phyloP scores from a whole-genome alignment of 345 rosid species.

The Noccaea caerulescens region DNA sequence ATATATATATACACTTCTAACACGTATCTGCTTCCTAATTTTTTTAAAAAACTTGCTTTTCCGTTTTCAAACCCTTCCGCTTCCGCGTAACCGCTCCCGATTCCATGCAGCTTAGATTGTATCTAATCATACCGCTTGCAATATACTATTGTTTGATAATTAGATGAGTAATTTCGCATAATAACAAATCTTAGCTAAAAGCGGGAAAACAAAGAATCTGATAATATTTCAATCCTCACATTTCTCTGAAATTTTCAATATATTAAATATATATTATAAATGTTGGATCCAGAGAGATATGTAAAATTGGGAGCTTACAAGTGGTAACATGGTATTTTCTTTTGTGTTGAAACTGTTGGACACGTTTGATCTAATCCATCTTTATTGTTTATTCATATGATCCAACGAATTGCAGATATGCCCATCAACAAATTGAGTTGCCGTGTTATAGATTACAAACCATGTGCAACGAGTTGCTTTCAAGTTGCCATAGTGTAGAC shows the following conservation, averaged over 20 bases:
- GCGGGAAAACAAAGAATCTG: slow-evolving; percentile 2
- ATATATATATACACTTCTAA: too few species aligned
- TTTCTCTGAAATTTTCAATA: not conserved
- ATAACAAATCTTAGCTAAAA: not conserved
- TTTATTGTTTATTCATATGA: slow-evolving; percentile 25
- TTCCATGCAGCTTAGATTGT: not conserved
- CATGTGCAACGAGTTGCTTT: slow-evolving; percentile 34
- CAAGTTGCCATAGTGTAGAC: slow-evolving; percentile 17
- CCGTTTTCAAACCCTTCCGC: too few species aligned
- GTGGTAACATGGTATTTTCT: not conserved
- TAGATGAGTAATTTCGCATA: not conserved
- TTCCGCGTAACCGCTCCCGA: too few species aligned
- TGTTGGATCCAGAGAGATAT: not conserved
- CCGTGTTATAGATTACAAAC: slow-evolving; percentile 19
- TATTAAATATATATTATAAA: not conserved
- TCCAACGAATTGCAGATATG: slow-evolving; percentile 25
- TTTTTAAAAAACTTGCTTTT: too few species aligned
- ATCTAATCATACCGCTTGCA: slow-evolving; percentile 20
- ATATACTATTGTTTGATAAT: not conserved
- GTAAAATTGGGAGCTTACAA: slow-evolving; percentile 5
- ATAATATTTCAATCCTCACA: slow-evolving; percentile 16
- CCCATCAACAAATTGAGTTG: slow-evolving; percentile 17
- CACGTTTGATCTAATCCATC: slow-evolving; percentile 7
- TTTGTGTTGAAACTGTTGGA: not conserved
- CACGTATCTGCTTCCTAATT: too few species aligned